Conservation (phyloP, 768 basidiomycete species). For the Suillus americanus region DNA sequence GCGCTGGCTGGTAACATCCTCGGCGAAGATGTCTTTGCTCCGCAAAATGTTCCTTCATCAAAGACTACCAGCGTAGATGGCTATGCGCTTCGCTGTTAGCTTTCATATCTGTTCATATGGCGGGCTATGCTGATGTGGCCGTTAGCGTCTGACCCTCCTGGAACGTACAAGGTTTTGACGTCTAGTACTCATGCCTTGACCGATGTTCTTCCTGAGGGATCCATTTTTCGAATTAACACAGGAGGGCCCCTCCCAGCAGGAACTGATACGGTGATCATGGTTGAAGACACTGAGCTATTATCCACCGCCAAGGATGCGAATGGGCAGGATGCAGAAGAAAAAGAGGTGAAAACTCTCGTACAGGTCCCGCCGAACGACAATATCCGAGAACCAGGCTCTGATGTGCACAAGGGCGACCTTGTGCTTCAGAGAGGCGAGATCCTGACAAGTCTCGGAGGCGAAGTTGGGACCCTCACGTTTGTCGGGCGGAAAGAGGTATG, state of each 20-base stretch:
- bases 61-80: conserved; percentile 86
- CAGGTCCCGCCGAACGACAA: conserved; percentile 69
- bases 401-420: conserved; percentile 65
- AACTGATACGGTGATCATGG: conserved; percentile 84
- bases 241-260: conserved; percentile 79
- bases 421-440: conserved; percentile 63
- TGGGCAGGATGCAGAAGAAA: conserved; percentile 59
- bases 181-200: conserved; percentile 39
- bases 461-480: conserved; percentile 80
- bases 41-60: conserved; percentile 60
- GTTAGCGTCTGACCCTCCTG: conserved; percentile 63
- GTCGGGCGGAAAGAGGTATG: conserved; percentile 71
- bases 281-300: conserved; percentile 85
- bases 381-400: conserved; percentile 70
- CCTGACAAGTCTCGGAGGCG: conserved; percentile 69
- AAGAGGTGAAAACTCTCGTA: conserved; percentile 64
- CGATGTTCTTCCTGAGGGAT: conserved; percentile 41
- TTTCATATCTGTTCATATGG: not conserved
- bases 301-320: conserved; percentile 43
- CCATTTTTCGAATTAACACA: conserved; percentile 74
- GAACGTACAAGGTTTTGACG: conserved; percentile 67
- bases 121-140: not conserved
- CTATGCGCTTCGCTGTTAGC: conserved; percentile 74
- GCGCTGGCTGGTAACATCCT: conserved; percentile 67
- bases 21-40: conserved; percentile 71